These are phyloP conservation scores for Rachicladosporium sp. DNA, from an alignment of 2,329 filamentous ascomycete genomes.

Conservation along the genomic window DNA sequence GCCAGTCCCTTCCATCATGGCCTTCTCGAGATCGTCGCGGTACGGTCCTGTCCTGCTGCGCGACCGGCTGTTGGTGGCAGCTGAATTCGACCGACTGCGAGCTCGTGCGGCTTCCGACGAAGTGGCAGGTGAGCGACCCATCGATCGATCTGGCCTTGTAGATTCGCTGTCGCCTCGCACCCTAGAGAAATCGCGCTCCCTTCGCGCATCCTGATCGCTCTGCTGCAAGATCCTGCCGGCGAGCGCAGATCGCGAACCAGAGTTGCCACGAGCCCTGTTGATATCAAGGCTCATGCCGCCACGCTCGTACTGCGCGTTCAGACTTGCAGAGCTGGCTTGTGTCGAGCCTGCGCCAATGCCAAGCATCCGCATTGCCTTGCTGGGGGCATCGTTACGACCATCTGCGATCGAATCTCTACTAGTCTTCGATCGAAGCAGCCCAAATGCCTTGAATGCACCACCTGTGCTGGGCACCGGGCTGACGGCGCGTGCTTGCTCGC, in stretches of 20 bases:
- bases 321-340: slow-evolving; percentile 25
- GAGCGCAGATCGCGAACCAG: slow-evolving; percentile 12
- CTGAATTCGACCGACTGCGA: slow-evolving; percentile 44
- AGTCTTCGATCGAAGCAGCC: slow-evolving; percentile 52
- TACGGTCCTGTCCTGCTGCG: slow-evolving; percentile 39
- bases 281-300: slow-evolving; percentile 13
- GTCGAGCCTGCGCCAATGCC: slow-evolving; percentile 30
- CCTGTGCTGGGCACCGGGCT: slow-evolving; percentile 25
- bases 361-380: slow-evolving; percentile 51
- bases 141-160: slow-evolving; percentile 7
- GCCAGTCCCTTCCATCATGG: slow-evolving; percentile 35
- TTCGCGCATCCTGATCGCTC: slow-evolving; percentile 18
- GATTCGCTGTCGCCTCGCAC: slow-evolving; percentile 25
- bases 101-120: slow-evolving; percentile 25
- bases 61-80: slow-evolving; percentile 38
- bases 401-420: slow-evolving; percentile 52
- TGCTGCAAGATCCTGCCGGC: slow-evolving; percentile 8
- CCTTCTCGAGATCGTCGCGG: slow-evolving; percentile 40
- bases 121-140: slow-evolving; percentile 23
- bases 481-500: slow-evolving; percentile 33
- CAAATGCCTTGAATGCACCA: slow-evolving; percentile 44
- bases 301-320: slow-evolving; percentile 16
- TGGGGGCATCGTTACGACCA: slow-evolving; percentile 34
- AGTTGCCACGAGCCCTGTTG: slow-evolving; percentile 13
- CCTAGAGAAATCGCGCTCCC: slow-evolving; percentile 21